phyloP scores from a whole-genome alignment of 257 asterid species.

The Capsicum pubescens region DNA sequence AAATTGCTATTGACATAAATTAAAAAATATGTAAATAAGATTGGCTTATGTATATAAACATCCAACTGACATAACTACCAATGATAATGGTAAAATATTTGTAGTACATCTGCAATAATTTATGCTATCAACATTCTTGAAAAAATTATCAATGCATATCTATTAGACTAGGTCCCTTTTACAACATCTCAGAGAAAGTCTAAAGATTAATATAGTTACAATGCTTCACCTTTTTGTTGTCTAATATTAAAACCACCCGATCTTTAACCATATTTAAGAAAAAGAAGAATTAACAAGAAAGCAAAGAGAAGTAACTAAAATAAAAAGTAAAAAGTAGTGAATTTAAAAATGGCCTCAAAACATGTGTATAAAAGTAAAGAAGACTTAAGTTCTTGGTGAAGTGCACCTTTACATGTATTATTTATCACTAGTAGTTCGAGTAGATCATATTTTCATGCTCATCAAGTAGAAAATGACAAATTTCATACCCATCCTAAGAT shows the following conservation, averaged over 20 bases:
- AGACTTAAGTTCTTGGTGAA: background rate
- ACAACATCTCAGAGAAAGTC: too few species aligned
- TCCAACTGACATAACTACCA: background rate
- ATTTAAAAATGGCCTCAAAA: too few species aligned
- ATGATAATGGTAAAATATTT: too few species aligned
- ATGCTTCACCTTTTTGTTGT: background rate
- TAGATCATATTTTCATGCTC: background rate
- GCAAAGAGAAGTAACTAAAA: too few species aligned
- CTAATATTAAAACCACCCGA: background rate
- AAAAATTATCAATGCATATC: background rate
- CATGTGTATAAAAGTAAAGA: too few species aligned
- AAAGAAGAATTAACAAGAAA: too few species aligned
- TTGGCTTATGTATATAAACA: too few species aligned
- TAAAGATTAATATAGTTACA: background rate
- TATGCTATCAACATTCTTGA: background rate
- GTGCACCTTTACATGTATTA: background rate
- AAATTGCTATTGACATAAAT: background rate
- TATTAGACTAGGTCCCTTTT: background rate
- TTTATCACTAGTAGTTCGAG: background rate
- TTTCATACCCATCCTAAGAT: background rate
- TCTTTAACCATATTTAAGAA: too few species aligned
- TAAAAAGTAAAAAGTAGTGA: too few species aligned
- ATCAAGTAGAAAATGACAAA: background rate
- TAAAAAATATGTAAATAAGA: too few species aligned
- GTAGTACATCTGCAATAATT: background rate